Evolutionary conservation across 2,329 filamentous ascomycete species (phyloP), one percentile per base, ranked within the genome.

Genomic region (Onygena corvina): DNA sequence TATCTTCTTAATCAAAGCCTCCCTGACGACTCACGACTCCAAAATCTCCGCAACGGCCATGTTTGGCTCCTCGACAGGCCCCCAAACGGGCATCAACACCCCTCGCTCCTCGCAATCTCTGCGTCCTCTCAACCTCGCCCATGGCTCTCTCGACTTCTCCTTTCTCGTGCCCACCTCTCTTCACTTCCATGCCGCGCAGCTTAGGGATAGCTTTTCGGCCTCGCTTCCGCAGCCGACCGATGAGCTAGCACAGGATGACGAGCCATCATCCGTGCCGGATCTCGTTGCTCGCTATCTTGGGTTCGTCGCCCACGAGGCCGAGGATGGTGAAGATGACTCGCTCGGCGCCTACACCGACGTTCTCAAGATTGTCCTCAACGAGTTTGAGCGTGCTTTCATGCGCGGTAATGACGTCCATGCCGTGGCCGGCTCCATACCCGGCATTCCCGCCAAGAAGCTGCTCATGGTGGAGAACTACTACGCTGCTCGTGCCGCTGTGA

Each of bases 331-430:
- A 63, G 90, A 95, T 61, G 85, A 89, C 64, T 76, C 80, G 44
- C 84, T 88, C 56, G 88, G 87, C 55, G 90, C 86, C 40, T 94
- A 92, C 65, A 81, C 89, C 63, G 88, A 95, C 65, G 86, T 96
- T 50, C 76, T 98, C 57, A 94, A 93, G 72, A 77, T 95, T 54
- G 77, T 93, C 49, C 73, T 96, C 48, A 93, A 92, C 68, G 92
- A 98, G 70, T 98, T 98, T 59, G 92, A 98, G 76, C 82, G 92
- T 42, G 86, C 83, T 49, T 96, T 94, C 69, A 81, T 98, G 61
- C 81, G 84, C 49, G 92, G 92, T 56, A 98, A 98, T 61, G 93
- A 98, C 65, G 88, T 94, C 45, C 93, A 98, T 70, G 88, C 89
- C 21, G 71, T 98, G 53, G 88, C 84, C 38, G 85, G 87, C 30